These are phyloP conservation scores for Rhizopus microsporus DNA, from an alignment of 371 early-diverging fungal species.

Conservation along the genomic window DNA sequence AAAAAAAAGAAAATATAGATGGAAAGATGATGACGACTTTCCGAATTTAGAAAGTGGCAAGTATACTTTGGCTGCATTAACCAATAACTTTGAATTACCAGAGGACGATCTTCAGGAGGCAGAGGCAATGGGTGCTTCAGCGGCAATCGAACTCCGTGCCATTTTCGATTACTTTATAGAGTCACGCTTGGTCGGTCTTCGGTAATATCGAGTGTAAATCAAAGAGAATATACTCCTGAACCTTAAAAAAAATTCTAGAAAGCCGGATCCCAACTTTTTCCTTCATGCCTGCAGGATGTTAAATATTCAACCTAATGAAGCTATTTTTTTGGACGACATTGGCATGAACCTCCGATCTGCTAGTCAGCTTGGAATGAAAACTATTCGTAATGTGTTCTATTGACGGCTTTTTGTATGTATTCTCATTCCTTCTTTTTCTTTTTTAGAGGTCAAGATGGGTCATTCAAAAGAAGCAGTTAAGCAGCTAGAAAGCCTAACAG, in stretches of 20 bases:
- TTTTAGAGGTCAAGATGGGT: conserved; percentile 59
- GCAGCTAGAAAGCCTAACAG: conserved; percentile 45
- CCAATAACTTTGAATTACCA: conserved; percentile 74
- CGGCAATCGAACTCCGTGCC: conserved; percentile 30
- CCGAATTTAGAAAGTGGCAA: conserved; percentile 44
- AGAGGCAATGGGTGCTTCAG: conserved; percentile 39
- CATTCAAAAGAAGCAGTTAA: conserved; percentile 59
- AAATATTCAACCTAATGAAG: conserved; percentile 61
- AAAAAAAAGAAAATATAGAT: background rate
- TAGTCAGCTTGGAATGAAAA: conserved; percentile 62
- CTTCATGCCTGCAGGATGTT: conserved; percentile 61
- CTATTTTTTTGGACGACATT: conserved; percentile 78
- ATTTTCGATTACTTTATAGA: conserved; percentile 51
- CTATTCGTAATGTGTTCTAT: conserved; percentile 50
- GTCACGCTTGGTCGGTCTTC: conserved; percentile 44
- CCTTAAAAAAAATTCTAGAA: conserved; percentile 33
- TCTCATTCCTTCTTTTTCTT: conserved; percentile 6
- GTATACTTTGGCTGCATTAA: conserved; percentile 72
- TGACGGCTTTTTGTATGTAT: conserved; percentile 2
- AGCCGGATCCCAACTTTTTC: conserved; percentile 72
- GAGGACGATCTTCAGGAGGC: conserved; percentile 43
- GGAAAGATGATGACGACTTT: background rate
- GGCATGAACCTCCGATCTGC: conserved; percentile 73
- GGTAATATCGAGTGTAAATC: conserved; percentile 12
- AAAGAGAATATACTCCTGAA: background rate